Percentiles rank a stretch among this genome's conserved stretches.
Evolutionary conservation across 2,329 filamentous ascomycete species (phyloP).

Genomic region (Biscogniauxia marginata): DNA sequence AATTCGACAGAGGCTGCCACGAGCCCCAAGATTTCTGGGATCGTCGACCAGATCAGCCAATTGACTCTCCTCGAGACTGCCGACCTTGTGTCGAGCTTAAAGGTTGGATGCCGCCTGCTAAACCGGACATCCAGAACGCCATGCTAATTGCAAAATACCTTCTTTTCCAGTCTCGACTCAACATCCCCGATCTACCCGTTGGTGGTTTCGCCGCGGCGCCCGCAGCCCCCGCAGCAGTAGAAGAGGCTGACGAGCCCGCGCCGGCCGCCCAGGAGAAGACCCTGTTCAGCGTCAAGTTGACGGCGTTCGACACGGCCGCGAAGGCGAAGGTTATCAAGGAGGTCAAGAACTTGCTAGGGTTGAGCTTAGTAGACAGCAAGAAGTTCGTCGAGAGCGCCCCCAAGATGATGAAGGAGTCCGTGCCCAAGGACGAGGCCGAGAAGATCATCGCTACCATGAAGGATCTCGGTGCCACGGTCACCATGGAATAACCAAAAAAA

Average conservation of each 20-base stretch:
- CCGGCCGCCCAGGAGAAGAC: slow-evolving; percentile 93
- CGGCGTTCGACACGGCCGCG: slow-evolving; percentile 79
- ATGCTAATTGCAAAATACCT: slow-evolving; percentile 15
- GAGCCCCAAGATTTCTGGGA: slow-evolving; percentile 89
- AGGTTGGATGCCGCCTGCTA: slow-evolving; percentile 57
- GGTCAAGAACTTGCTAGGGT: slow-evolving; percentile 90
- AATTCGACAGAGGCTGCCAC: slow-evolving; percentile 74
- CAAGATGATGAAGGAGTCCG: slow-evolving; percentile 98
- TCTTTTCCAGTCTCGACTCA: slow-evolving; percentile 72
- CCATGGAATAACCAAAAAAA: slow-evolving; percentile 80
- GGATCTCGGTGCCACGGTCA: slow-evolving; percentile 82
- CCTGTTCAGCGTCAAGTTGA: slow-evolving; percentile 92
- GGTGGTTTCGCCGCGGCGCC: slow-evolving; percentile 80
- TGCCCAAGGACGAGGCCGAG: slow-evolving; percentile 98
- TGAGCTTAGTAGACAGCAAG: slow-evolving; percentile 98
- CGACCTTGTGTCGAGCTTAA: slow-evolving; percentile 89
- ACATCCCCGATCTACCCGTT: slow-evolving; percentile 96
- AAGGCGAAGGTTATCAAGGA: slow-evolving; percentile 99
- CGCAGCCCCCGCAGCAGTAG: slow-evolving; percentile 61
- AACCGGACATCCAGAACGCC: background rate
- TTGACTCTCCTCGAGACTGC: slow-evolving; percentile 97
- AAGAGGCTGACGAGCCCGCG: slow-evolving; percentile 86
- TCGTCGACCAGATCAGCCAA: slow-evolving; percentile 98
- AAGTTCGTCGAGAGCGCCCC: slow-evolving; percentile 99
- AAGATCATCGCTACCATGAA: slow-evolving; percentile 97